Base-by-base conservation (phyloP, 2,329 filamentous ascomycete genomes). In the Penicillium sclerotigenum region DNA sequence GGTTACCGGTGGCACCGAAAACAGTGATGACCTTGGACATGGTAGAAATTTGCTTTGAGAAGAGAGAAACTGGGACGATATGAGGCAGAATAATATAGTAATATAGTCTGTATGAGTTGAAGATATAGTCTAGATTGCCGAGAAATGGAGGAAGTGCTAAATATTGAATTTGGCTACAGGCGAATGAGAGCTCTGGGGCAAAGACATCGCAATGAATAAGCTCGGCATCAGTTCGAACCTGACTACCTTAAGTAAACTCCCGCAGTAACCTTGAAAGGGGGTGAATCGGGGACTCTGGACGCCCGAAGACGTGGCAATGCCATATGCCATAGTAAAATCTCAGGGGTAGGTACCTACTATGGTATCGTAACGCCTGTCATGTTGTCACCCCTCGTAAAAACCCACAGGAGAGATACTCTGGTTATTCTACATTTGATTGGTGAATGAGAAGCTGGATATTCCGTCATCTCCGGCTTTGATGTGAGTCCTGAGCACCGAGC, bases 11-110 rank as follows among this genome's bases (percentile, higher is more conserved):
- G 24, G 69, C 64, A n/a, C 71, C 70, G 20, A 73, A 49, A 31
- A 74, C 52, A n/a, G 68, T 65, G 31, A 72, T 63, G 45, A 71
- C 49, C 56, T 70, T 70, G 11, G 47, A 28, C 52, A 55, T 55
- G 33, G 18, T n/a, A 46, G 33, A 10, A 20, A 10, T 46, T n/a
- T 29, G 22, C 14, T 18, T 33, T 8, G 26, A 45, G 18, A 13
- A 34, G 3, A 34, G 33, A 4, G 16, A 8, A 34, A 34, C 3
- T 34, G 16, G 33, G 7, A 3, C 7, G 16, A n/a, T 34, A n/a
- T 31, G 29, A 31, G 29, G 16, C 33, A 34, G 14, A 34, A 16
- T 8, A 34, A n/a, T n/a, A 7, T 4, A 34, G 14, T n/a, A 34
- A 34, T n/a, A 7, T 0, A 16, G 14, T 34, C 33, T n/a, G 14